Base-by-base conservation (phyloP, 1,139 yeast species). In the Nakaseomyces glabratus region DNA sequence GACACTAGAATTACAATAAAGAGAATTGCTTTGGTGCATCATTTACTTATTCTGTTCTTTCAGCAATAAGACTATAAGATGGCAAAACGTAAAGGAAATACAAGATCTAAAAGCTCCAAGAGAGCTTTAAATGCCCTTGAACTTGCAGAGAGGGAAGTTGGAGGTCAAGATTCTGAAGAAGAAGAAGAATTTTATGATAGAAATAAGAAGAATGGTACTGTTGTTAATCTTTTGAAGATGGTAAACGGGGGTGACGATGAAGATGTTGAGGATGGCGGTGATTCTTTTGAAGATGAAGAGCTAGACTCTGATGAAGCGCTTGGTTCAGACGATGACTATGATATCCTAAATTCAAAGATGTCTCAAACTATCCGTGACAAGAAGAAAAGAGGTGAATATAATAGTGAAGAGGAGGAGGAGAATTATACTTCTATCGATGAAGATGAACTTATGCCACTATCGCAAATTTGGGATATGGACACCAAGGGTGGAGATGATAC, bases 401-500 rank as follows among this genome's bases (percentile, higher is more conserved):
- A 52, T 12, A 63, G 55, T 2, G 63, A 60, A 8, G 69, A 64
- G 13, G 73, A 72, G 28, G 63, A 66, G 33, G 57, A 63, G 35
- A 66, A 68, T 9, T 58, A 68, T 45, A 60, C 66, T 14, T 65
- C 71, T 41, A 58, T 77, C 33, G 95, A 86, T 49, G 95, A 84
- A 54, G 63, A 62, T 23, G 82, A 84, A 47, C 65, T 86, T 40
- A 71, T 82, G 36, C 72, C 93, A 0, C 65, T 86, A 32, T 81
- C 94, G 6, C 86, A 79, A 47, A 88, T 84, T 4, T 86, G 95
- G 95, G 96, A 82, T 56, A 58, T 76, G 63, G 93, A 82, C 52
- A 86, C 76, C 22, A 61, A 57, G 28, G 76, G 33, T 12, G 47
- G 45, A 7, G 44, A 47, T 18, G 36, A 35, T 4, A 41, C 49